Evolutionary conservation across 2,329 filamentous ascomycete genomes (phyloP).

Genomic region (Stemphylium beticola): DNA sequence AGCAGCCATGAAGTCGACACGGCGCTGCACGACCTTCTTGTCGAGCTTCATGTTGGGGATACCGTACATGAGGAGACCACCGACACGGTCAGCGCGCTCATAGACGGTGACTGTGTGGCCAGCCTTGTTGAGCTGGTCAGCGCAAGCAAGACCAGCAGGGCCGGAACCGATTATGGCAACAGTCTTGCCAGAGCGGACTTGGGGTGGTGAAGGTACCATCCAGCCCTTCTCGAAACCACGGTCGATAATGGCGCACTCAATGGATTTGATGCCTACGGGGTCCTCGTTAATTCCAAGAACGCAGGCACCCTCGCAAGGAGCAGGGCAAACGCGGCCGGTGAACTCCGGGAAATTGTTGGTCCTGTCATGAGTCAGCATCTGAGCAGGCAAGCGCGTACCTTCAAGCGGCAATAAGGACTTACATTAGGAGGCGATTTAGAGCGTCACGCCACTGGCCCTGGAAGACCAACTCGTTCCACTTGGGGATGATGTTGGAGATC

Average conservation of each 20-base stretch:
- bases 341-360: constrained; percentile 99
- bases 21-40: constrained; percentile 94
- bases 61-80: constrained; percentile 95
- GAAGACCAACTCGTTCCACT: constrained; percentile 84
- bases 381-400: too few species aligned
- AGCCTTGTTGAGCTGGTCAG: constrained; percentile 92
- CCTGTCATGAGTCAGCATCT: too few species aligned
- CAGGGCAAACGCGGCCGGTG: constrained; percentile 94
- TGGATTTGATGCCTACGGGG: constrained; percentile 96
- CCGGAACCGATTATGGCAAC: constrained; percentile 91
- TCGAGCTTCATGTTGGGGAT: constrained; percentile 99
- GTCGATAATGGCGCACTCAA: constrained; percentile 97
- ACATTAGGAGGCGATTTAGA: constrained; percentile 84
- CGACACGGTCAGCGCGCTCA: constrained; percentile 87
- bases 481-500: constrained; percentile 96
- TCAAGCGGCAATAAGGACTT: too few species aligned
- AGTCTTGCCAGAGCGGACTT: constrained; percentile 83
- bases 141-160: constrained; percentile 85
- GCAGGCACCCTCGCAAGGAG: constrained; percentile 94
- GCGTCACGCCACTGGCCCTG: constrained; percentile 81
- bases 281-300: constrained; percentile 97
- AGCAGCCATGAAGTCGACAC: constrained; percentile 91
- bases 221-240: constrained; percentile 97
- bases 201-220: constrained; percentile 85
- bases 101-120: constrained; percentile 90